Base-by-base conservation (phyloP, 2,329 filamentous ascomycete genomes). In the Colletotrichum horii region DNA sequence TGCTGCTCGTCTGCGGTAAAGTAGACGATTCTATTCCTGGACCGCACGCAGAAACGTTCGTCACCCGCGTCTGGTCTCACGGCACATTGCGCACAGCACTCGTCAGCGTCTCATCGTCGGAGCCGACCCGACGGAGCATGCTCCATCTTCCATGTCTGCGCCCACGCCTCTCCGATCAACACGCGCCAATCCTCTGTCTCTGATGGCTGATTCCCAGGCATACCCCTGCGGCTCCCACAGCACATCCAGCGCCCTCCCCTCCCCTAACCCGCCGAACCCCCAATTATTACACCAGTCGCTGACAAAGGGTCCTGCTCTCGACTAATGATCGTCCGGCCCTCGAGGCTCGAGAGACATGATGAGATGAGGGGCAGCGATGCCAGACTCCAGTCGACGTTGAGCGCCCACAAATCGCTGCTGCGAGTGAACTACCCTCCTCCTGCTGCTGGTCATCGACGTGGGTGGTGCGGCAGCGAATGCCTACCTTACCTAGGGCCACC, bases 51-150 rank as follows among this genome's bases (percentile, higher is more conserved):
- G 56, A 70, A 34, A 24, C 56, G 26, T 32, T 72, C n/a, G 36
- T 67, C 38, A 22, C 16, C 56, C 62, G 65, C 66, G 24, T 69
- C 43, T 52, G 43, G n/a, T 52, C 55, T 60, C 55, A 69, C 66
- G n/a, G 55, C 66, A 19, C 19, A 14, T 26, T 36, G 38, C 26
- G 28, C 68, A 52, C 52, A 74, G 8, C 32, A 64, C 52, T 66
- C 55, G 72, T 43, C 68, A 72, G 30, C 70, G 56, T 73, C 43
- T 36, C 64, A 28, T 68, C 61, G 43, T 75, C 73, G 70, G 70
- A 75, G 70, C 73, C 70, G 64, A 75, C 56, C 62, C 64, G 43
- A 73, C 69, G 64, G 70, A 68, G n/a, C 28, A 58, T 58, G 55
- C 34, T 22, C 62, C 24, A 52, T 52, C 43, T 52, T 24, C 43